Evolutionary conservation across 495 filamentous ascomycete genomes (phyloP), one percentile per base, ranked within the genome.

Genomic region (Amphirosellinia nigrospora): DNA sequence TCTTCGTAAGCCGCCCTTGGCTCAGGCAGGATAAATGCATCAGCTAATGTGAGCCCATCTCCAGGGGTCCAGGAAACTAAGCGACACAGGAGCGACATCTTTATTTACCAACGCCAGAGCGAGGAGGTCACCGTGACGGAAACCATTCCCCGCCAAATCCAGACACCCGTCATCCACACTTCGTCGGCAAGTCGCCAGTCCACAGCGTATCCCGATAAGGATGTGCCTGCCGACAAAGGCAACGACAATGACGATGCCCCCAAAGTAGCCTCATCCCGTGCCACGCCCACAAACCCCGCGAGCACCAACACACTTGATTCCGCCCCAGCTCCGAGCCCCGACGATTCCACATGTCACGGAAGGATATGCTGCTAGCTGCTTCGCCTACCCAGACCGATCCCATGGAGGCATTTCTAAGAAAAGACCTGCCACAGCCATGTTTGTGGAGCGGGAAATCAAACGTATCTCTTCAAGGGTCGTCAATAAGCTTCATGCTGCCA

Each of bases 341-440:
- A 69, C 77, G 82, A 55, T 88, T 87, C 64, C 85, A 86, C 77
- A 75, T 88, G 66, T 85, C 82, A 43, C 78, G 72, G 73, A 79
- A 69, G 53, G 74, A 78, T 21, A 76, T 76, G 68, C 56, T 76
- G 61, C 69, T 69, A 45, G 74, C 76, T 32, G 70, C 73, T 26
- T 74, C 74, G 59, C 72, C 69, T 69, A 61, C 64, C 64, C 58
- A 39, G 61, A 30, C 36, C 70, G 69, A 30, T 67, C 58, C 34
- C 60, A 68, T 65, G 75, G 76, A 39, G 70, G 71, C 26, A 56
- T 75, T n/a, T 72, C 78, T 26, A 81, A 79, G 75, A 84, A 83
- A 65, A 79, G 79, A 58, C 66, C 74, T 41, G 75, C 72, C 0
- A 70, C 83, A 7, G 79, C 83, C 8, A 70, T 86, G 9, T 88